Evolutionary conservation across 495 filamentous ascomycete species (phyloP), one percentile per base, ranked within the genome.

Genomic region (Lasiosphaeriaceae sp.): DNA sequence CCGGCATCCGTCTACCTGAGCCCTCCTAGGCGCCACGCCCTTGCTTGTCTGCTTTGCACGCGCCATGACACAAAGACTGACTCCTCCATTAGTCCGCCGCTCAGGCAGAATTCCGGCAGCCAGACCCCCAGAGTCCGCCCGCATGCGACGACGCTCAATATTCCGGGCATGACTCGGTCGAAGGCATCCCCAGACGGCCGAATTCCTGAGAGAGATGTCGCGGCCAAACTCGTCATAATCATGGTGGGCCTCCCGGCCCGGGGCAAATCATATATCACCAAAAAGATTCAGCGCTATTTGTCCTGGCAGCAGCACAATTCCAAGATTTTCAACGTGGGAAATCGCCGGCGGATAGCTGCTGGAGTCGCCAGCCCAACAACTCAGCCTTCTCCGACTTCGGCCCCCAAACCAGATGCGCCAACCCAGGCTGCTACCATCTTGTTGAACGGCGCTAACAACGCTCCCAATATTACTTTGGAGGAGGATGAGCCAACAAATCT

Each of bases 261-360:
- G 58, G 94, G 94, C 52, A 98, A 98, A 74, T 96, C 91, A 55
- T 98, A 98, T 72, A 92, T 98, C 63, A 97, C 93, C 52, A 97
- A 96, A 79, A 98, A 98, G 77, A 80, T 98, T 46, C 88, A 92
- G 22, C 83, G 94, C 49, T 98, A 98, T 63, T 75, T 98, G 21
- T 92, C 95, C 54, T 98, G 94, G 94, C 85, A 96, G 49, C 94
- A 98, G 62, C 94, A 98, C 67, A 88, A 96, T 61, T 90, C 90
- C 20, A 80, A 81, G 62, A 97, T 98, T 59, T 98, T 98, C 82
- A 98, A 98, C 60, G 94, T 98, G 39, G 94, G 94, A 45, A 90
- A 96, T 66, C 85, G 90, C 62, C 79, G 94, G 62, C 88, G 94
- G 52, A 80, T 92, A 34, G 89, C 86, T 20, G 90, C 89, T 35